Conservation (phyloP, 2,329 filamentous ascomycete species). For the Aspergillus ruber region DNA sequence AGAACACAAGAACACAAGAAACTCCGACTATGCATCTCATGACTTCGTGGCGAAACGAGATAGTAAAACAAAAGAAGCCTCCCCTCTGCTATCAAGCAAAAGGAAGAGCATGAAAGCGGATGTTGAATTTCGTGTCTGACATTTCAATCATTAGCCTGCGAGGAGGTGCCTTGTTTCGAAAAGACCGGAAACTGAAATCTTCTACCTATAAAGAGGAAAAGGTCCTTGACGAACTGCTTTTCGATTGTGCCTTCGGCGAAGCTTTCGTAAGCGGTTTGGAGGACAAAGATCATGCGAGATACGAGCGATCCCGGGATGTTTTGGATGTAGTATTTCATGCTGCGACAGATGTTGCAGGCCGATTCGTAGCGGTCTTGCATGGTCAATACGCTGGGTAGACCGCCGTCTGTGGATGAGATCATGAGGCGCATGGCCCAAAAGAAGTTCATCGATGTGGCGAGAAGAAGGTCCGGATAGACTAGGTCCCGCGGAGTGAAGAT, state of each 20-base stretch:
- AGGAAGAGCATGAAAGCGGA: too few relatives aligned
- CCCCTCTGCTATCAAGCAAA: too few relatives aligned
- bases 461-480: slow-evolving; percentile 19
- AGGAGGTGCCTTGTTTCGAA: slow-evolving; percentile 16
- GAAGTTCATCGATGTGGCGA: slow-evolving; percentile 17
- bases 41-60: too few relatives aligned
- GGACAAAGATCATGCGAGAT: slow-evolving; percentile 23
- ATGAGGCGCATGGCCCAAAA: slow-evolving; percentile 22
- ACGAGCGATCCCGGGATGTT: slow-evolving; percentile 20
- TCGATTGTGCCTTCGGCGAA: slow-evolving; percentile 21
- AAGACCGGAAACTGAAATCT: slow-evolving; percentile 17
- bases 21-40: too few relatives aligned
- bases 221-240: slow-evolving; percentile 17
- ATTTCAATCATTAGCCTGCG: slow-evolving; percentile 3
- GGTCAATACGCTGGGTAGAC: slow-evolving; percentile 14
- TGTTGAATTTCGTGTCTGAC: too few relatives aligned
- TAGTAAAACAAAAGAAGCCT: too few relatives aligned
- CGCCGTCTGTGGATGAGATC: slow-evolving; percentile 15
- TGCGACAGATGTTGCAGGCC: slow-evolving; percentile 25
- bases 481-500: slow-evolving; percentile 11
- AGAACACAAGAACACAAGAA: too few relatives aligned
- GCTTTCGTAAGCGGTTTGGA: slow-evolving; percentile 21
- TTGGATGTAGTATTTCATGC: slow-evolving; percentile 22
- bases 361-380: slow-evolving; percentile 19
- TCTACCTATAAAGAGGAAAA: slow-evolving; percentile 18